Conservation (phyloP, 108 stramenopile genomes). For the Cyclotella kingstonii region DNA sequence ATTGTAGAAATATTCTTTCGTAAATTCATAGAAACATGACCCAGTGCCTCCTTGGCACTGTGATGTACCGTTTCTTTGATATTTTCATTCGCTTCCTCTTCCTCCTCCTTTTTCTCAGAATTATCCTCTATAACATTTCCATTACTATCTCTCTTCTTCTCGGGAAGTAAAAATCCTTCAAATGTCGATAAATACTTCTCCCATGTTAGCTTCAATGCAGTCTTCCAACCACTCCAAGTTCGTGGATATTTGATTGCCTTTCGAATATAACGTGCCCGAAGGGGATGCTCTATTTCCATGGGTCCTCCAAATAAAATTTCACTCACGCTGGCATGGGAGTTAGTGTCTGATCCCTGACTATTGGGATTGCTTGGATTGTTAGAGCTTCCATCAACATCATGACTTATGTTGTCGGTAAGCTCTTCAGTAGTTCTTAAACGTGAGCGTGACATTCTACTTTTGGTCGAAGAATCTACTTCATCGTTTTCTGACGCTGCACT, state of each 20-base stretch:
- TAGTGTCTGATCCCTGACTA: too few species aligned
- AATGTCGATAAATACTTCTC: slow-evolving; percentile 27
- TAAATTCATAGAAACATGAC: slow-evolving; percentile 48
- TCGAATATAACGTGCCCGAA: slow-evolving; percentile 15
- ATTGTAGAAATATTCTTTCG: slow-evolving; percentile 53
- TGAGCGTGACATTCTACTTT: too few species aligned
- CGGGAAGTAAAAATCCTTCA: slow-evolving; percentile 29
- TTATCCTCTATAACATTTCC: slow-evolving; percentile 33
- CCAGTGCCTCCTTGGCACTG: slow-evolving; percentile 25
- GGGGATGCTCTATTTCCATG: slow-evolving; percentile 25
- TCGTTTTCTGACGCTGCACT: too few species aligned
- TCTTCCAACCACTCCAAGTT: slow-evolving; percentile 32
- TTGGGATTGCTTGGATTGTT: neutral
- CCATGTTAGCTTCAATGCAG: slow-evolving; percentile 14
- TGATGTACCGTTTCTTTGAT: slow-evolving; percentile 8
- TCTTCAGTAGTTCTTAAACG: neutral
- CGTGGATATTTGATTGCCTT: slow-evolving; percentile 26
- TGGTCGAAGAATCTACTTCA: too few species aligned
- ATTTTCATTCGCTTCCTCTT: slow-evolving; percentile 9
- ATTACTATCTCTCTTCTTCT: slow-evolving; percentile 34
- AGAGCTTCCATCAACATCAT: neutral
- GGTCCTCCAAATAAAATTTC: slow-evolving; percentile 17
- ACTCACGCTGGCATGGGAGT: too few species aligned
- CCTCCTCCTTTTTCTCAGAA: slow-evolving; percentile 8
- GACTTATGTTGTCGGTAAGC: neutral